These are phyloP conservation scores for Penicillium steckii DNA, from an alignment of 495 filamentous ascomycete species.

Conservation along the genomic window DNA sequence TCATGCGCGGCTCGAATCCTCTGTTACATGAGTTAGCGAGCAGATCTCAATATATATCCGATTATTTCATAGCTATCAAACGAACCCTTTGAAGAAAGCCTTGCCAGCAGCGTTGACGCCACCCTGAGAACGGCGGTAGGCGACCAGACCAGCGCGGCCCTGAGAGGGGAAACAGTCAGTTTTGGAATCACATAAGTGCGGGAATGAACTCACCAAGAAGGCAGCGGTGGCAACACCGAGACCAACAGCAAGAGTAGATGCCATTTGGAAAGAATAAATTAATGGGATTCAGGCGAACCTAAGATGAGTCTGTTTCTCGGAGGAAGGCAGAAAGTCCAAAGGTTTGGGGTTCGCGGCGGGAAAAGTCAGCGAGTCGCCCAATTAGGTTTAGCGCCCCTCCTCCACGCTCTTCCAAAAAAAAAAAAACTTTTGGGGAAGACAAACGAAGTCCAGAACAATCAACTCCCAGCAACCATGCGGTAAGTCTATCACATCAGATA, in stretches of 20 bases:
- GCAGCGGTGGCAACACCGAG: conserved; percentile 75
- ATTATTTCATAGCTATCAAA: neutral
- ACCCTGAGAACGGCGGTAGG: conserved; percentile 77
- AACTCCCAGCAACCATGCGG: conserved; percentile 34
- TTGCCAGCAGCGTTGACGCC: conserved; percentile 76
- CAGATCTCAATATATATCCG: neutral
- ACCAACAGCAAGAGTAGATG: conserved; percentile 72
- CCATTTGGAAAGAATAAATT: conserved; percentile 53
- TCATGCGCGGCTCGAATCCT: conserved; percentile 95
- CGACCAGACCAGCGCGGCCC: conserved; percentile 90
- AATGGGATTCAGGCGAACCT: conserved; percentile 2
- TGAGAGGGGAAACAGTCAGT: conserved; percentile 37
- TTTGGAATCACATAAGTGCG: neutral
- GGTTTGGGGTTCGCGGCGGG: conserved; percentile 11
- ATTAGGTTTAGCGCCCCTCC: conserved; percentile 29
- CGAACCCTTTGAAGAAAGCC: conserved; percentile 86
- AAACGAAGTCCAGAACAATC: conserved; percentile 19
- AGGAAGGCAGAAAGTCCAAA: conserved; percentile 5
- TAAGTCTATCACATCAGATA: conserved; percentile 9
- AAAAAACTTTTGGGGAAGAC: conserved; percentile 30
- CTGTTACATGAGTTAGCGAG: conserved; percentile 17
- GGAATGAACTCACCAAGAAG: conserved; percentile 60
- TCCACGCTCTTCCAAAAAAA: conserved; percentile 33
- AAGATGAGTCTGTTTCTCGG: conserved; percentile 1
- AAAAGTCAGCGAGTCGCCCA: conserved; percentile 31